Evolutionary conservation across 352 stramenopile species (phyloP).

Genomic region (Phytophthora nicotianae): DNA sequence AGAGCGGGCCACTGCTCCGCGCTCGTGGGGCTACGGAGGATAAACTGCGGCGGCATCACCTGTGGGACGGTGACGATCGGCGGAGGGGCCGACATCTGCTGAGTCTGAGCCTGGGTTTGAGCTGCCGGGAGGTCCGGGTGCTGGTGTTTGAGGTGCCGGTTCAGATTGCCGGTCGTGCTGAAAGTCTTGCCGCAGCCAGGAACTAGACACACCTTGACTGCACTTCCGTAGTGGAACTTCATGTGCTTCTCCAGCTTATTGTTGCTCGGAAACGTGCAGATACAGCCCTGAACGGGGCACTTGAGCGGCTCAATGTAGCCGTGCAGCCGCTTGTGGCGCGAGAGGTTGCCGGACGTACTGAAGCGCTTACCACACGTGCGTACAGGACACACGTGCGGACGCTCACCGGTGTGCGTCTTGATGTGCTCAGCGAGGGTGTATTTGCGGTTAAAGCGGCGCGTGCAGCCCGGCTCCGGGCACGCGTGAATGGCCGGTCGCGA

Average conservation of each 20-base stretch:
- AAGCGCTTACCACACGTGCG: slow-evolving; percentile 48
- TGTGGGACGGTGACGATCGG: slow-evolving; percentile 14
- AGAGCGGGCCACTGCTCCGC: slow-evolving; percentile 31
- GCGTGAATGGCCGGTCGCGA: slow-evolving; percentile 28
- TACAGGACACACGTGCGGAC: slow-evolving; percentile 37
- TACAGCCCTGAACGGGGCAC: slow-evolving; percentile 31
- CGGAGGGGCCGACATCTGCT: not conserved
- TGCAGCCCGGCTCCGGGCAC: slow-evolving; percentile 40
- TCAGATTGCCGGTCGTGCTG: slow-evolving; percentile 50
- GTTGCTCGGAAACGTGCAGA: slow-evolving; percentile 33
- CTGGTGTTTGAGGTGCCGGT: slow-evolving; percentile 49
- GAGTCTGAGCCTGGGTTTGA: slow-evolving; percentile 3
- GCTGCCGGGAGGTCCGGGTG: slow-evolving; percentile 23
- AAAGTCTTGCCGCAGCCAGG: slow-evolving; percentile 45
- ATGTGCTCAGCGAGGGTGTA: slow-evolving; percentile 71
- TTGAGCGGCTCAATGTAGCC: slow-evolving; percentile 38
- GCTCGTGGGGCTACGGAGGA: slow-evolving; percentile 37
- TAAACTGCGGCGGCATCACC: slow-evolving; percentile 25
- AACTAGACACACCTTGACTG: slow-evolving; percentile 41
- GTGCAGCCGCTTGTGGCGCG: slow-evolving; percentile 45
- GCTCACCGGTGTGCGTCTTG: slow-evolving; percentile 70
- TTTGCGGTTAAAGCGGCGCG: slow-evolving; percentile 56
- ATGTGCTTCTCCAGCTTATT: slow-evolving; percentile 46
- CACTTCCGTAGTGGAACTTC: slow-evolving; percentile 38
- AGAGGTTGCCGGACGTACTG: slow-evolving; percentile 50